Percentiles rank a stretch among this genome's conserved stretches.
phyloP scores from a whole-genome alignment of 495 filamentous ascomycete species.

The Darksidea phi region DNA sequence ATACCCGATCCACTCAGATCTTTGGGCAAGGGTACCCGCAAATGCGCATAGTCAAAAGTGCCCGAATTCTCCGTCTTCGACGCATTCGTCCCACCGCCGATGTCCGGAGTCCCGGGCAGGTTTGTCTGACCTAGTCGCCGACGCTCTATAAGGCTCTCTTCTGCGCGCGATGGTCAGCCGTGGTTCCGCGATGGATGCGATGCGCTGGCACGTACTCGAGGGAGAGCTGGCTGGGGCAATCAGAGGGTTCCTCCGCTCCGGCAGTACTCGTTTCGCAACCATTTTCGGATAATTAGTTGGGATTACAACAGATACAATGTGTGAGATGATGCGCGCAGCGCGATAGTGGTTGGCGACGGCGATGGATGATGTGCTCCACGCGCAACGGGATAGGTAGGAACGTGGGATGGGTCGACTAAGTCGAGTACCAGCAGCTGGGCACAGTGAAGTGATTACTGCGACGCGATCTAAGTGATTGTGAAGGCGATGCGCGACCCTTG shows the following conservation, averaged over 20 bases:
- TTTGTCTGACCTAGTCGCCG: constrained; percentile 90
- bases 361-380: constrained; percentile 12
- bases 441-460: constrained; percentile 20
- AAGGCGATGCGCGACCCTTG: background rate
- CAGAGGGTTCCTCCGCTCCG: constrained; percentile 71
- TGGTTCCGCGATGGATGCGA: constrained; percentile 24
- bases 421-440: constrained; percentile 2
- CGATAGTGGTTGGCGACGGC: constrained; percentile 4
- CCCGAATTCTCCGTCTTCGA: constrained; percentile 70
- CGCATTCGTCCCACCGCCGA: constrained; percentile 63
- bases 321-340: constrained; percentile 32
- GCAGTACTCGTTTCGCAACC: constrained; percentile 61
- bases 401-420: background rate
- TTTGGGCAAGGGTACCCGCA: constrained; percentile 85
- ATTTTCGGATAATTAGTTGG: constrained; percentile 49
- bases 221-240: constrained; percentile 71
- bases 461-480: background rate
- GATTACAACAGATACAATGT: constrained; percentile 38
- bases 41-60: constrained; percentile 91
- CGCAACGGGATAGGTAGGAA: background rate
- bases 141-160: constrained; percentile 76
- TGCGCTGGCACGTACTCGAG: constrained; percentile 53
- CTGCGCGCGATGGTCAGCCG: constrained; percentile 51
- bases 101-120: constrained; percentile 71
- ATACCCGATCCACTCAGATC: constrained; percentile 85